Evolutionary conservation across 1,139 yeast genomes (phyloP).

Genomic region (Kazachstania sp.): DNA sequence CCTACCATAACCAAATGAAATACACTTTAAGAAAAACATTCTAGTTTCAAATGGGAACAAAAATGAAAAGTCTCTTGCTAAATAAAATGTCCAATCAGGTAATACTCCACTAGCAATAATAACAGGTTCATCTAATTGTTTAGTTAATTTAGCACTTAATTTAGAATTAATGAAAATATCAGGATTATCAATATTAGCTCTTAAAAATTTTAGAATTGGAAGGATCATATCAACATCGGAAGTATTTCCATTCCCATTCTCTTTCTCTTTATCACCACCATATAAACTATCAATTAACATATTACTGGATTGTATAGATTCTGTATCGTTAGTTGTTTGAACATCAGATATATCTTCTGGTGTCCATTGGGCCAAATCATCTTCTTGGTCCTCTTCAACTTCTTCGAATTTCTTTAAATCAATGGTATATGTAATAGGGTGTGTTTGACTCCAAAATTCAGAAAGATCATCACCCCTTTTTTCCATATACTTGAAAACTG

Average conservation of each 20-base stretch:
- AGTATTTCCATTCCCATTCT: conserved; percentile 27
- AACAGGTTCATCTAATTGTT: conserved; percentile 85
- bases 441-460: conserved; percentile 50
- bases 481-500: conserved; percentile 51
- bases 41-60: conserved; percentile 80
- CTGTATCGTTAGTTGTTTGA: conserved; percentile 13
- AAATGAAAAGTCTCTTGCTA: conserved; percentile 70
- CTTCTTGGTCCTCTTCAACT: not conserved
- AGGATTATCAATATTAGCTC: conserved; percentile 33
- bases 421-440: conserved; percentile 44
- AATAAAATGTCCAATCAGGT: conserved; percentile 76
- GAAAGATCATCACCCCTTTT: conserved; percentile 37
- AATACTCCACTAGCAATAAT: conserved; percentile 80
- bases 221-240: conserved; percentile 36
- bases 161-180: conserved; percentile 66
- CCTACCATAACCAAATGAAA: conserved; percentile 88
- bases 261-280: not conserved
- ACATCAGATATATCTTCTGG: not conserved
- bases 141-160: conserved; percentile 72
- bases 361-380: conserved; percentile 5
- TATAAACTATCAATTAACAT: conserved; percentile 27
- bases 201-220: conserved; percentile 46
- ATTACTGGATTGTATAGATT: conserved; percentile 15
- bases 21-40: conserved; percentile 68
- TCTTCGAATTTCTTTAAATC: conserved; percentile 2